These are phyloP conservation scores for Stagonosporopsis rhizophila DNA, from an alignment of 2,329 filamentous ascomycete species.

Conservation along the genomic window DNA sequence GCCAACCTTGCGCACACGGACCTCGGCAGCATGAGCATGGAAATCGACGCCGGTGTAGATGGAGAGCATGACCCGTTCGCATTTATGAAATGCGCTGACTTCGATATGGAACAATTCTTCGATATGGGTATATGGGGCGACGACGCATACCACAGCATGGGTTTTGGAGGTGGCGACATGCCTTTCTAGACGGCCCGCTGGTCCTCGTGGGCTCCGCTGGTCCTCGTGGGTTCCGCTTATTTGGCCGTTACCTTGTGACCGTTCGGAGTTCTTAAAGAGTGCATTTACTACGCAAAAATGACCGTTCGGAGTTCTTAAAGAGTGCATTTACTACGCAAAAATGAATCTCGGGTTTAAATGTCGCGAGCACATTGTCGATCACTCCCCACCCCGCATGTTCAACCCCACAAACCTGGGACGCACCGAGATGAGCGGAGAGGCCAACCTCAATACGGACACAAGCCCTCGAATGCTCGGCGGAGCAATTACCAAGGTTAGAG, in stretches of 20 bases:
- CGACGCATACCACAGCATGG: constrained; percentile 37
- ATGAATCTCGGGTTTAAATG: constrained; percentile 11
- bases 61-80: constrained; percentile 28
- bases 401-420: constrained; percentile 7
- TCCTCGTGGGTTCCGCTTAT: not conserved
- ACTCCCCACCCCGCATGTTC: constrained; percentile 10
- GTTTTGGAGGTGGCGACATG: constrained; percentile 30
- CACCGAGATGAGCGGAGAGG: not conserved
- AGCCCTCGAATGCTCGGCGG: not conserved
- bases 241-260: not conserved
- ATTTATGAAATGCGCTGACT: constrained; percentile 34
- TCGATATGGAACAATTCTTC: constrained; percentile 46
- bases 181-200: not conserved
- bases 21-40: constrained; percentile 8
- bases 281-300: too few relatives aligned
- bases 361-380: constrained; percentile 18
- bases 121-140: constrained; percentile 44
- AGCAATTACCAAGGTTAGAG: not conserved
- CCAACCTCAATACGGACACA: not conserved
- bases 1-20: not conserved
- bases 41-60: not conserved
- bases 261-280: not conserved
- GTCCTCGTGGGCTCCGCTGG: not conserved
- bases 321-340: not conserved
- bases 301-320: not conserved